Evolutionary conservation across 1,139 yeast genomes (phyloP), one percentile per base, ranked within the genome.

Genomic region (Suhomyces maxii): DNA sequence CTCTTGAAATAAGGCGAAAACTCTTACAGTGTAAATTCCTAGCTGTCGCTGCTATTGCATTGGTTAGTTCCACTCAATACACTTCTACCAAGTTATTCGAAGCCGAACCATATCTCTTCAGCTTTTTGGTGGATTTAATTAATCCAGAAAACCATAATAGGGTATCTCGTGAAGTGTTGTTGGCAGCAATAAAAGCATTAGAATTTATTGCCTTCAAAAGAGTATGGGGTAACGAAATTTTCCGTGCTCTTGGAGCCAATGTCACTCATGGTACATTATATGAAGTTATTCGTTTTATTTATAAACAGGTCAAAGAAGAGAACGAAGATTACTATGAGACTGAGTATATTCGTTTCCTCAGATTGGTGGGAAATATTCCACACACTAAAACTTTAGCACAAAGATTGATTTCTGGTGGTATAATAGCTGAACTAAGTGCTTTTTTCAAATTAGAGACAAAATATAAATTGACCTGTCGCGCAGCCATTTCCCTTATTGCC

Each of bases 211-310:
- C 96, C 2, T 71, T 79, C 39, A 85, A 83, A 57, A 81, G 83
- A 42, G 77, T 79, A 3, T 86, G 91, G 80, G 84, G 93, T 23
- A 76, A 85, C 40, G 97, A 91, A 53, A 76, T 91, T 33, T 76
- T 90, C 46, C 76, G 89, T 49, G 83, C 89, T n/a, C 67, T 90
- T 55, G 89, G 95, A n/a, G 97, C 95, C 6, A 89, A 89, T 59
- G 90, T 91, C 34, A 83, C 84, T 48, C 97, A 91, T 64, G 98
- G 98, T 0, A 68, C 83, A 7, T 61, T 91, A 37, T 88, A 86
- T 68, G 91, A 88, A 57, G 77, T 85, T 39, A 65, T 91, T 36
- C 77, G 95, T 52, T 73, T 73, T 42, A 79, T 89, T 26, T 72
- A 81, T 46, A 78, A 79, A 49, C 73, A 77, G 41, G 64, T 82